Evolutionary conservation across 441 rosid species (phyloP), one percentile per base, ranked within the genome.

Genomic region (Geranium incanum): DNA sequence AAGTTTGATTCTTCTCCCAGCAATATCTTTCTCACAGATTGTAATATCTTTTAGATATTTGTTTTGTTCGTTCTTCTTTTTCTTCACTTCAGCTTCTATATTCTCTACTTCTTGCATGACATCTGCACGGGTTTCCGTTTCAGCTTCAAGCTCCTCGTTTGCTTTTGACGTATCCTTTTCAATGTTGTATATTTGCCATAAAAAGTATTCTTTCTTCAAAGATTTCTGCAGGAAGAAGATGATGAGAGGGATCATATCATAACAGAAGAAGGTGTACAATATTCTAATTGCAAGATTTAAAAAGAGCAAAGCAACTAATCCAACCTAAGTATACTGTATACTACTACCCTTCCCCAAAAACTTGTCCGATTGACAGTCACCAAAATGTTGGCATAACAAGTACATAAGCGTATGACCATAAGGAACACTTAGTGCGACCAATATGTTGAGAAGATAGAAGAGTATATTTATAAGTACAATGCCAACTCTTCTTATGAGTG

Each of bases 151-250:
- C 36, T 88, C 95, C 43, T 87, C 87, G 60, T 74, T 84, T 0
- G 83, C 80, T 85, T 86, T 88, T 68, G 78, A 80, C 62, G 86
- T 77, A 78, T 95, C 99, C 77, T 86, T 89, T 59, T 88, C 97
- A 65, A 91, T 87, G 76, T 83, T 87, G 81, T 67, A 87, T 72
- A 93, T 82, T 85, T 93, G 94, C 98, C 98, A 95, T 68, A 91
- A 80, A 77, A 74, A 89, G 76, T 89, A 87, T 69, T 93, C 94
- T 77, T 82, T 86, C 92, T 91, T 93, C 86, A 95, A 68, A 74
- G 85, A 74, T 93, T 91, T 92, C 99, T 95, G 92, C 78, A 81
- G 69, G 71, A 66, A 69, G 52, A 16, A 72, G 81, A 45, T 64
- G 43, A 62, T 59, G 19, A 67, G 38, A 38, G 16, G 63, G 59